Conservation (phyloP, 2,329 filamentous ascomycete genomes). For the Aspergillus sp. region DNA sequence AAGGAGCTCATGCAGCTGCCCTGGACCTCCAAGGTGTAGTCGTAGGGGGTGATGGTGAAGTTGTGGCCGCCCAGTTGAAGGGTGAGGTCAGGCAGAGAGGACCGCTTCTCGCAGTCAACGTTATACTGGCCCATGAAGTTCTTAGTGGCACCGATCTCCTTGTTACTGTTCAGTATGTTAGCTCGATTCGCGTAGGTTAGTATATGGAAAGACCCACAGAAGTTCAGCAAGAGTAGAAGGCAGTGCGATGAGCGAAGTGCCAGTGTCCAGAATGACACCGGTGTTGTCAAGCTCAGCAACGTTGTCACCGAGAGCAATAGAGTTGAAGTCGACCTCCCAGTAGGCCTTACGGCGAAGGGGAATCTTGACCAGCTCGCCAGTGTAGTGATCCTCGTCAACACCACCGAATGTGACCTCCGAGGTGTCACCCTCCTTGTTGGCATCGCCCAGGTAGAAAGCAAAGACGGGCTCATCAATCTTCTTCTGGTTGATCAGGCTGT, state of each 20-base stretch:
- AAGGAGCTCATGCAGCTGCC: constrained; percentile 96
- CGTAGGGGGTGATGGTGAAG: constrained; percentile 80
- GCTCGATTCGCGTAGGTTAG: not conserved
- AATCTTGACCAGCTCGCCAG: constrained; percentile 83
- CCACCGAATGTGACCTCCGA: constrained; percentile 90
- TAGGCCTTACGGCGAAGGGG: constrained; percentile 97
- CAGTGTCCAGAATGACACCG: constrained; percentile 95
- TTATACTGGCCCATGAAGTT: constrained; percentile 94
- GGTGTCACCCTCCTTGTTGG: constrained; percentile 61
- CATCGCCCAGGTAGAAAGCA: constrained; percentile 86
- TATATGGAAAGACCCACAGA: constrained; percentile 46
- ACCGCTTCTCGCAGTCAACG: constrained; percentile 78
- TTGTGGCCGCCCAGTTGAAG: constrained; percentile 87
- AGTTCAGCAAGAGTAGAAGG: constrained; percentile 88
- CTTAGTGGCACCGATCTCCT: constrained; percentile 97
- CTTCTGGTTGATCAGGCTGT: constrained; percentile 86
- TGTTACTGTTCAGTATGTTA: constrained; percentile 52
- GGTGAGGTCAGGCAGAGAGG: constrained; percentile 78
- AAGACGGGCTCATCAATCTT: constrained; percentile 90
- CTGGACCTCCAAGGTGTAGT: constrained; percentile 94
- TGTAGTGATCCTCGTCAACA: constrained; percentile 71
- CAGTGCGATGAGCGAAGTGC: constrained; percentile 94
- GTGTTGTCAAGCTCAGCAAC: constrained; percentile 87
- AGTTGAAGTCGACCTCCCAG: constrained; percentile 96
- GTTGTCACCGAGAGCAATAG: constrained; percentile 80